A percentile compares a stretch with the other conserved stretches of the same genome.
phyloP scores from a whole-genome alignment of 2,329 filamentous ascomycete species.

The Dactylonectria macrodidyma region DNA sequence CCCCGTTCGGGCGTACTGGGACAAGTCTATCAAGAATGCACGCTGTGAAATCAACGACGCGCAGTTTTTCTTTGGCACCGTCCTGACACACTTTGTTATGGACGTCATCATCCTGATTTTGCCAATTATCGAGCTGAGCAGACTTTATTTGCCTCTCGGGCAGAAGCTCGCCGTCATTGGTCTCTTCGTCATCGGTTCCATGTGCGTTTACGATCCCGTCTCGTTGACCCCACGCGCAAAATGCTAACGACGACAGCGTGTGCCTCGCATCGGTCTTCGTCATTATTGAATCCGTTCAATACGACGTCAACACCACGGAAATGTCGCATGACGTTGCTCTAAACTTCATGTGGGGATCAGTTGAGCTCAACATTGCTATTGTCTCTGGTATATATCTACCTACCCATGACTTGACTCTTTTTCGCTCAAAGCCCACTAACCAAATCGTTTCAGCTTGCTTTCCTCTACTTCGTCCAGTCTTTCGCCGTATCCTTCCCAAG shows the following conservation, averaged over 20 bases:
- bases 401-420: not conserved
- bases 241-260: slow-evolving; percentile 27
- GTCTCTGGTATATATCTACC: slow-evolving; percentile 32
- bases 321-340: slow-evolving; percentile 35
- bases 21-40: slow-evolving; percentile 43
- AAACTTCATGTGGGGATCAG: slow-evolving; percentile 37
- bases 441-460: slow-evolving; percentile 34
- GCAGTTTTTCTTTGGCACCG: slow-evolving; percentile 52
- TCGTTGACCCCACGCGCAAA: not conserved
- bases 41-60: slow-evolving; percentile 49
- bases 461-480: slow-evolving; percentile 40
- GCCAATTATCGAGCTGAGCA: slow-evolving; percentile 49
- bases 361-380: slow-evolving; percentile 43
- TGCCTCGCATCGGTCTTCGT: slow-evolving; percentile 38
- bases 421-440: not conserved
- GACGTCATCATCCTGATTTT: slow-evolving; percentile 51
- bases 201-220: slow-evolving; percentile 35
- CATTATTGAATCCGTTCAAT: slow-evolving; percentile 29
- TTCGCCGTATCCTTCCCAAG: slow-evolving; percentile 33
- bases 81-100: slow-evolving; percentile 50
- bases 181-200: slow-evolving; percentile 45
- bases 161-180: slow-evolving; percentile 46
- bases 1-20: slow-evolving; percentile 54
- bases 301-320: slow-evolving; percentile 30
- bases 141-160: slow-evolving; percentile 41